Evolutionary conservation across 805 yeast genomes (phyloP), one percentile per base, ranked within the genome.

Genomic region (Barnettozyma wickerhamii): DNA sequence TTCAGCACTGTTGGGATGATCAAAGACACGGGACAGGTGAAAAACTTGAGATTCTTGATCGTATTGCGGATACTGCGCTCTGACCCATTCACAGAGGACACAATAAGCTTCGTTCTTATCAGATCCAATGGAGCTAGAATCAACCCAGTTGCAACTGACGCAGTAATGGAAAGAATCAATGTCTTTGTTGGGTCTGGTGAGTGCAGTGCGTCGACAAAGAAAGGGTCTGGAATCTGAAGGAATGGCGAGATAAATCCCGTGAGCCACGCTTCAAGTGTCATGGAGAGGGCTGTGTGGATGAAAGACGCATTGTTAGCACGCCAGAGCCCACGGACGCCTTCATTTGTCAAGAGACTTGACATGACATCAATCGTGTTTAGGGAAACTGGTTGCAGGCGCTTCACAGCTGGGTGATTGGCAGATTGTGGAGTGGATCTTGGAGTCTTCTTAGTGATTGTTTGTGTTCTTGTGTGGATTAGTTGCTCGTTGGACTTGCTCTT

Each of bases 211-310:
- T 87, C 95, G 50, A 88, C 80, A 58, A 88, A 83, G 46, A 80
- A 78, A 3, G 96, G 96, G 58, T 90, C 97, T 0, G 96, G 95
- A 23, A 88, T 77, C 15, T 84, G 82, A 38, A 85, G 60, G 34
- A 86, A 65, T 2, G 96, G 93, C 5, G 96, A 81, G 7, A 89
- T 58, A 47, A 90, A 77, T 4, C 96, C 96, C 0, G 95, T 84
- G 35, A 89, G 70, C 97, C 98, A 90, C 1, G 96, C 87, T 55
- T 86, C 91, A 34, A 89, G 65, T 0, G 95, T 84, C 36, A 79
- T 77, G 2, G 82, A 76, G 15, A 88, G 66, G 0, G 95, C 84
- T 40, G 75, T 82, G 56, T 84, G 74, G 15, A 93, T 69, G 53
- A 89, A 91, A 0, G 95, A 73, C 3, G 95, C 83, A 56, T 85